A percentile compares a stretch with the other conserved stretches of the same genome.
Evolutionary conservation across 2,329 filamentous ascomycete genomes (phyloP).

Genomic region (Magnaporthales sp.): DNA sequence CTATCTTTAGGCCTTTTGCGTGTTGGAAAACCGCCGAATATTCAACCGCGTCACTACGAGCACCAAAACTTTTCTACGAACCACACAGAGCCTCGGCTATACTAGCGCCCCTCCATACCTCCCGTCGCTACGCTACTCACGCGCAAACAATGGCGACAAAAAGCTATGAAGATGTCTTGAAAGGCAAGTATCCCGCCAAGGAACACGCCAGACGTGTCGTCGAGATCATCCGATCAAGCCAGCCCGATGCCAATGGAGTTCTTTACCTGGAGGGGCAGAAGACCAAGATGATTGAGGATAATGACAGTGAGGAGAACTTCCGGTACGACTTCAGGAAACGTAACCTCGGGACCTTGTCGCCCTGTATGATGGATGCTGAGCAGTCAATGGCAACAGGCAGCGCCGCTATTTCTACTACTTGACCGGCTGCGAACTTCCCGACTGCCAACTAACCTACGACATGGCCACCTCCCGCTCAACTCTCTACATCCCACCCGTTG

Average conservation of each 20-base stretch:
- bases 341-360: neutral
- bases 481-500: conserved; percentile 83
- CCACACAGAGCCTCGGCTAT: neutral
- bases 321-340: conserved; percentile 39
- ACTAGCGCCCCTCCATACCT: neutral
- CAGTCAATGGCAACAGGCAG: conserved; percentile 45
- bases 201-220: conserved; percentile 77
- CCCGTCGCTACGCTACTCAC: neutral
- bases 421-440: conserved; percentile 72
- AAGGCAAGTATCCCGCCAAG: conserved; percentile 74
- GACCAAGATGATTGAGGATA: conserved; percentile 78
- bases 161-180: conserved; percentile 41
- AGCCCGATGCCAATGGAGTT: conserved; percentile 58
- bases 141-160: conserved; percentile 10
- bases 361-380: neutral
- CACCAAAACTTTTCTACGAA: neutral
- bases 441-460: conserved; percentile 76
- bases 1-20: neutral
- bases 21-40: neutral
- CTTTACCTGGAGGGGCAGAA: conserved; percentile 85
- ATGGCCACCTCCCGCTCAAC: conserved; percentile 64
- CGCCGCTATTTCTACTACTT: conserved; percentile 93
- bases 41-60: neutral
- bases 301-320: conserved; percentile 75
- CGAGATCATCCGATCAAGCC: conserved; percentile 61